Conservation (phyloP, 2,329 filamentous ascomycete genomes). For the Penicillium frequentans region DNA sequence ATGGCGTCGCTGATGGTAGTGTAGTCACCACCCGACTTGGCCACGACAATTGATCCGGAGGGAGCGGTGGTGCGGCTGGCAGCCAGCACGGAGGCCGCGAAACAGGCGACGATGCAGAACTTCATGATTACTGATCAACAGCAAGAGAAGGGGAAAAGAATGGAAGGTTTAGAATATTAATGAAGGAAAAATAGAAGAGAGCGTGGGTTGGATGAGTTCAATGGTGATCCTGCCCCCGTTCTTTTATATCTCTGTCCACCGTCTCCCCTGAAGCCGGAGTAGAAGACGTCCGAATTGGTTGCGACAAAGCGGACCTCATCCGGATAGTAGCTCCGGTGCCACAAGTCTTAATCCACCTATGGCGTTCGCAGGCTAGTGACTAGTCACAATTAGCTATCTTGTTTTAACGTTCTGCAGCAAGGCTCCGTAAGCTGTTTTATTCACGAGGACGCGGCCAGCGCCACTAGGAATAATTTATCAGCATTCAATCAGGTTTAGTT, state of each 20-base stretch:
- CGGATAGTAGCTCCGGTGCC: conserved; percentile 1
- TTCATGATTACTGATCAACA: conserved; percentile 4
- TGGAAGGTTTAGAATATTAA: neutral
- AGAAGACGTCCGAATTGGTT: neutral
- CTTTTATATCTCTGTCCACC: neutral
- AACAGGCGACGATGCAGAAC: conserved; percentile 10
- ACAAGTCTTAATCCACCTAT: conserved; percentile 4
- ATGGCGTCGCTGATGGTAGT: conserved; percentile 48
- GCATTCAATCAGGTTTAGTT: neutral
- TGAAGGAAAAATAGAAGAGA: neutral
- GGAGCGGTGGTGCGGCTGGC: conserved; percentile 26
- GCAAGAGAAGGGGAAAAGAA: neutral
- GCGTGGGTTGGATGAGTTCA: neutral
- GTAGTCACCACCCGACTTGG: conserved; percentile 25
- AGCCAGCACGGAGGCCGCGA: conserved; percentile 18
- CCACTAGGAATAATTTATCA: neutral
- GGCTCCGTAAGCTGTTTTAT: neutral
- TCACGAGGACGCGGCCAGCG: neutral
- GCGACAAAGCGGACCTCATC: neutral
- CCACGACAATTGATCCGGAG: conserved; percentile 24
- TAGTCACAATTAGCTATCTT: neutral
- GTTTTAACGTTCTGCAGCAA: neutral
- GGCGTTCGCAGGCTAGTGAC: neutral
- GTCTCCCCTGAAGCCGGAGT: neutral
- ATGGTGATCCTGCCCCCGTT: neutral